Percentiles rank a stretch among this genome's conserved stretches.
Evolutionary conservation across 768 basidiomycete species (phyloP).

Genomic region (Xanthoconium stramineum): DNA sequence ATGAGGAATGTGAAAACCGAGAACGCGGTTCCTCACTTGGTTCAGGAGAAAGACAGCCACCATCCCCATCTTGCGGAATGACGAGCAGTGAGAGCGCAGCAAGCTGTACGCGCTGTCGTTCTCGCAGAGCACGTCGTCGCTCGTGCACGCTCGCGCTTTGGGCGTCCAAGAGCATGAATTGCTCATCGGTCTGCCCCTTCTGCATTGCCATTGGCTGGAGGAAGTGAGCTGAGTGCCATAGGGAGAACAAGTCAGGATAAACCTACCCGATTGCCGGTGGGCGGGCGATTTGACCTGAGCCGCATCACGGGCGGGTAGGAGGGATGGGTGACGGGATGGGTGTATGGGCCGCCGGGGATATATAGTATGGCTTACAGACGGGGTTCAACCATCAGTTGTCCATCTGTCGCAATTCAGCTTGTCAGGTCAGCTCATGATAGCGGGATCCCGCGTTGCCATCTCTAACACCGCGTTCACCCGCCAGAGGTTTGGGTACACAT

Average conservation of each 20-base stretch:
- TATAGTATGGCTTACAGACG: neutral
- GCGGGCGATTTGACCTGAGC: neutral
- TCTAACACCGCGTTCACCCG: neutral
- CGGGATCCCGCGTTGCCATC: neutral
- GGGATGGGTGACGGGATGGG: neutral
- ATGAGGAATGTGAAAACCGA: slow-evolving; percentile 19
- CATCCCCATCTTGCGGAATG: neutral
- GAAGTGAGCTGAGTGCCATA: neutral
- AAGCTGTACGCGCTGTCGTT: slow-evolving; percentile 1
- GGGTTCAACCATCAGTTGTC: neutral
- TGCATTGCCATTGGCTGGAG: neutral
- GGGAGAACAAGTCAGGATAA: neutral
- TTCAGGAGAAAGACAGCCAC: neutral
- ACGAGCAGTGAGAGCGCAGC: slow-evolving; percentile 3
- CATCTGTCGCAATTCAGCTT: neutral
- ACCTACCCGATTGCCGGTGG: slow-evolving; percentile 13
- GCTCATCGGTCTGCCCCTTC: slow-evolving; percentile 2
- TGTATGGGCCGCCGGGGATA: neutral
- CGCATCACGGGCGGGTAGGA: slow-evolving; percentile 2
- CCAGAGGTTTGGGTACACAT: no score
- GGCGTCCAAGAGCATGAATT: slow-evolving; percentile 13
- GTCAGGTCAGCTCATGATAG: neutral
- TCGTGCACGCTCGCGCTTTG: slow-evolving; percentile 21
- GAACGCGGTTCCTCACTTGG: slow-evolving; percentile 21
- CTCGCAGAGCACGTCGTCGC: slow-evolving; percentile 14